A percentile compares a stretch with the other conserved stretches of the same genome.
phyloP scores from a whole-genome alignment of 768 basidiomycete genomes.

The Boletus vinaceobasis region DNA sequence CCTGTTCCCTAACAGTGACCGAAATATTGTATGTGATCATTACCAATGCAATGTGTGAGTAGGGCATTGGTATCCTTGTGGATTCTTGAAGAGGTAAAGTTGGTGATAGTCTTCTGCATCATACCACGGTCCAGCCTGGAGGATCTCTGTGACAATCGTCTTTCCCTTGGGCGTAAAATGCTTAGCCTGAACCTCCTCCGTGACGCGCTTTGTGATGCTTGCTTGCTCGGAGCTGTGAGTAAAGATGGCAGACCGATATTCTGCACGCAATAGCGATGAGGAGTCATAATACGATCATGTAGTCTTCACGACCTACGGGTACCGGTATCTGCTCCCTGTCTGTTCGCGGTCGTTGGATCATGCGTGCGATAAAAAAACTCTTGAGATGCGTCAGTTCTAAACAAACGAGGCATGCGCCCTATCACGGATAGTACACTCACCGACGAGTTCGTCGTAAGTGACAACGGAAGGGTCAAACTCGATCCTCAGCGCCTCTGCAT shows the following conservation, averaged over 20 bases:
- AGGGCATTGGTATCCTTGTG: slow-evolving; percentile 87
- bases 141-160: slow-evolving; percentile 78
- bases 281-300: neutral
- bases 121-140: slow-evolving; percentile 72
- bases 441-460: slow-evolving; percentile 81
- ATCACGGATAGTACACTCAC: slow-evolving; percentile 42
- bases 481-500: slow-evolving; percentile 86
- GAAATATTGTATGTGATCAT: neutral
- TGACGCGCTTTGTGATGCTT: slow-evolving; percentile 69
- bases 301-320: slow-evolving; percentile 53
- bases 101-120: slow-evolving; percentile 84
- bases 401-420: neutral
- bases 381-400: slow-evolving; percentile 30
- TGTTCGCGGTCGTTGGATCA: slow-evolving; percentile 81
- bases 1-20: too few species aligned
- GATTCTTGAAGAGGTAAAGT: slow-evolving; percentile 75
- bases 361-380: slow-evolving; percentile 96
- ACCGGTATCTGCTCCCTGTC: slow-evolving; percentile 75
- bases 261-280: slow-evolving; percentile 34
- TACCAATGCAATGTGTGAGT: slow-evolving; percentile 85
- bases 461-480: slow-evolving; percentile 81
- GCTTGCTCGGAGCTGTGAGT: slow-evolving; percentile 70
- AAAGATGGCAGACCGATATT: slow-evolving; percentile 95
- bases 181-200: slow-evolving; percentile 77
- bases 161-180: slow-evolving; percentile 70